Conservation (phyloP, 148 eudicot species). For the Amaranthus cruentus region DNA sequence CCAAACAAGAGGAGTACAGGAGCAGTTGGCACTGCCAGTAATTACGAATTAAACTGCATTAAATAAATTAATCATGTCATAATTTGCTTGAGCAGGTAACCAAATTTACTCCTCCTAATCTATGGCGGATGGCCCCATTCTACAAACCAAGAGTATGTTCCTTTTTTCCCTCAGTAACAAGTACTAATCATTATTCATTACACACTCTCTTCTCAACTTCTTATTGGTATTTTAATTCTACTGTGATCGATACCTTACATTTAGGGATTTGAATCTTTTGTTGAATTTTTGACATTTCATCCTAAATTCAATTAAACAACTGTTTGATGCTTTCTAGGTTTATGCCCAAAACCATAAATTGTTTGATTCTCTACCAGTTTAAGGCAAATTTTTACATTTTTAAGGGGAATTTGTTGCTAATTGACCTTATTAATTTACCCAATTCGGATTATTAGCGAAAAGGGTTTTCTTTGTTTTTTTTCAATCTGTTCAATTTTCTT, state of each 20-base stretch:
- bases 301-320: constrained; percentile 17
- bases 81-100: constrained; percentile 49
- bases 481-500: constrained; percentile 18
- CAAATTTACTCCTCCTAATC: constrained; percentile 12
- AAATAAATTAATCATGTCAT: constrained; percentile 42
- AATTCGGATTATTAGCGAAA: constrained; percentile 30
- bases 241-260: constrained; percentile 25
- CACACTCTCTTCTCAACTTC: neutral
- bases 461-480: neutral
- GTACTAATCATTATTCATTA: neutral
- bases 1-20: constrained; percentile 27
- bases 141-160: neutral
- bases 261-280: constrained; percentile 39
- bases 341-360: constrained; percentile 27
- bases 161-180: constrained; percentile 8
- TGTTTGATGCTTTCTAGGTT: constrained; percentile 34
- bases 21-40: constrained; percentile 46
- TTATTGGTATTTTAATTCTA: constrained; percentile 9
- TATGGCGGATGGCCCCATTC: neutral
- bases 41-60: constrained; percentile 34
- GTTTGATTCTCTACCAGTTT: constrained; percentile 21
- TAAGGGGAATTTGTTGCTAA: constrained; percentile 38
- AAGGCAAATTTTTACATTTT: constrained; percentile 15
- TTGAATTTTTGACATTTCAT: constrained; percentile 19
- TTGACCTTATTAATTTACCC: constrained; percentile 29